Evolutionary conservation across 140 eudicot species (phyloP).

Genomic region (Anethum foeniculum): DNA sequence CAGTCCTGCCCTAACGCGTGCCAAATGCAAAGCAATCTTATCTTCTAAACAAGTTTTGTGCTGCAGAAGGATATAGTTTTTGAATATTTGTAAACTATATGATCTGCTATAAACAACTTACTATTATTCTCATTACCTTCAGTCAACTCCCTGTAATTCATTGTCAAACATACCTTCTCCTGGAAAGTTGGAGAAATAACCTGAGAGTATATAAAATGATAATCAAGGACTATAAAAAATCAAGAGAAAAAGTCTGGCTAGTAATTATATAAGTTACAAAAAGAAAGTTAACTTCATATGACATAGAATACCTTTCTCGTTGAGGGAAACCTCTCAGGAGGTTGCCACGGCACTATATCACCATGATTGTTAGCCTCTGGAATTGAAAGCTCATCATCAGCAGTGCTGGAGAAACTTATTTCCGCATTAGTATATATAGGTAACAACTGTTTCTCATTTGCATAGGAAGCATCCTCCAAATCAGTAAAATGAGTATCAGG

Average conservation of each 20-base stretch:
- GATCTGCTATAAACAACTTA: conserved; percentile 26
- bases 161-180: conserved; percentile 57
- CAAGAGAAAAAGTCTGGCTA: not conserved
- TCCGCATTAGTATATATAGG: conserved; percentile 19
- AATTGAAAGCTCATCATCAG: conserved; percentile 16
- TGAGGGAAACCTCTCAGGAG: conserved; percentile 65
- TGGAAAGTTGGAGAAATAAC: conserved; percentile 74
- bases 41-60: not conserved
- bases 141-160: conserved; percentile 35
- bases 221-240: not conserved
- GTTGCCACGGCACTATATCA: conserved; percentile 16
- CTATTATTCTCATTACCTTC: conserved; percentile 37
- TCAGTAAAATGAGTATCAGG: conserved; percentile 15
- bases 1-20: not conserved
- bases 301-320: conserved; percentile 61
- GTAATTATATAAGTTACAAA: not conserved
- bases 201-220: conserved; percentile 29
- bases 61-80: not conserved
- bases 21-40: not conserved
- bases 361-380: conserved; percentile 17
- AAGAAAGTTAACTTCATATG: not conserved
- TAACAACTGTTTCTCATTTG: conserved; percentile 17
- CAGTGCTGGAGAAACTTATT: conserved; percentile 14
- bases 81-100: not conserved
- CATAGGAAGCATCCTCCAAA: conserved; percentile 12